These are phyloP conservation scores for Lizonia empirigonia DNA, from an alignment of 2,329 filamentous ascomycete species.

Conservation along the genomic window DNA sequence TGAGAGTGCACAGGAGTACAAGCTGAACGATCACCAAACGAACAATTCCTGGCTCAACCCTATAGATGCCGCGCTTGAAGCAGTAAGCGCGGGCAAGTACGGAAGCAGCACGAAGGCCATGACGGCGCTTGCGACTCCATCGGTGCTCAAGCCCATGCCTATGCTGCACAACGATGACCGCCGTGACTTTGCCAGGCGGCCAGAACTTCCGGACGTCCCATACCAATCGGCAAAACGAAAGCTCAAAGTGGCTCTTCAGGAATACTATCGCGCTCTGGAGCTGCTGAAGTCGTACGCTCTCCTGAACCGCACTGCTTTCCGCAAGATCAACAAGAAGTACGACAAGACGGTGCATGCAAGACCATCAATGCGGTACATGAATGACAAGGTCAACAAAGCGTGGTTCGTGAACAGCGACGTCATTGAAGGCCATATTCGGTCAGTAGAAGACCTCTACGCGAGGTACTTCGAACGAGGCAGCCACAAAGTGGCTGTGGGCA, in stretches of 20 bases:
- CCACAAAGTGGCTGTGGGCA: conserved; percentile 86
- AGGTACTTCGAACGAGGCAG: conserved; percentile 94
- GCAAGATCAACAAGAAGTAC: conserved; percentile 99
- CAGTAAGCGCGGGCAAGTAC: conserved; percentile 52
- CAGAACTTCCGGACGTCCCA: conserved; percentile 63
- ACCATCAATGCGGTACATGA: conserved; percentile 80
- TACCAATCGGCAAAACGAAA: conserved; percentile 90
- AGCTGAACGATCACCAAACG: conserved; percentile 19
- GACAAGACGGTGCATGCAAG: conserved; percentile 86
- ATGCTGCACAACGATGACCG: conserved; percentile 39
- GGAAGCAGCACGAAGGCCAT: conserved; percentile 61
- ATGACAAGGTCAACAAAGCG: conserved; percentile 85
- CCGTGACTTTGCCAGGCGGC: conserved; percentile 52
- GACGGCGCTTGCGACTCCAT: conserved; percentile 44
- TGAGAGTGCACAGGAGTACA: conserved; percentile 23
- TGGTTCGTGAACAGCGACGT: conserved; percentile 92
- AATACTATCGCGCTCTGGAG: conserved; percentile 91
- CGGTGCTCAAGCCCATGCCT: conserved; percentile 49
- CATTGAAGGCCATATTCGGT: conserved; percentile 77
- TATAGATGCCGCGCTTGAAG: conserved; percentile 52
- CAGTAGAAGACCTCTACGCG: conserved; percentile 89
- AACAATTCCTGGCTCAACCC: conserved; percentile 37
- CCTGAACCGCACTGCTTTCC: conserved; percentile 89
- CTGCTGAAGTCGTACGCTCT: conserved; percentile 89
- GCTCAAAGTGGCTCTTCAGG: conserved; percentile 86